Conservation (phyloP, 2,329 filamentous ascomycete genomes). For the Pseudocercospora pini-densiflorae region DNA sequence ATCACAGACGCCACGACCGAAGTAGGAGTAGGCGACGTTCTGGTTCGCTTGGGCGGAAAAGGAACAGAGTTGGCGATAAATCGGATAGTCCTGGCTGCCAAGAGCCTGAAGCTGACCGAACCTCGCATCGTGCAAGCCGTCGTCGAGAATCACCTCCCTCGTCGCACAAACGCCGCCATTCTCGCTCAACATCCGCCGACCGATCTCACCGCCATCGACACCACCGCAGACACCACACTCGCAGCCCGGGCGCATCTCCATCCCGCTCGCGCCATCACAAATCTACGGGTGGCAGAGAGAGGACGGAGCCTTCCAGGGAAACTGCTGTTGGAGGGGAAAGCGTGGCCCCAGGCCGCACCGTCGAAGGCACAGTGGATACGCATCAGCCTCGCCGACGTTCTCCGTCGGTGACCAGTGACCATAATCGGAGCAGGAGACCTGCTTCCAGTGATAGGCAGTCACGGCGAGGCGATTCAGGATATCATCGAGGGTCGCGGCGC, state of each 20-base stretch:
- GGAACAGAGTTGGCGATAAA: slow-evolving; percentile 12
- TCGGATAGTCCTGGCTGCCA: slow-evolving; percentile 20
- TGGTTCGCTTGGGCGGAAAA: slow-evolving; percentile 13
- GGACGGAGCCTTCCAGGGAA: slow-evolving; percentile 41
- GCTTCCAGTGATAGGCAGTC: slow-evolving; percentile 34
- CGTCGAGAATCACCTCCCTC: slow-evolving; percentile 18
- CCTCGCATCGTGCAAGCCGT: slow-evolving; percentile 21
- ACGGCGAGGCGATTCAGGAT: slow-evolving; percentile 26
- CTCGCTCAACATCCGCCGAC: slow-evolving; percentile 29
- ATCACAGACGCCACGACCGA: slow-evolving; percentile 6
- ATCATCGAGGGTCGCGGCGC: slow-evolving; percentile 18
- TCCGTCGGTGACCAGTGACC: slow-evolving; percentile 43
- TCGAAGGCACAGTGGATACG: slow-evolving; percentile 41
- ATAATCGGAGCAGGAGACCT: slow-evolving; percentile 36
- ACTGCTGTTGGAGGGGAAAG: slow-evolving; percentile 28
- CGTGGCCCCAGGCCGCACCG: slow-evolving; percentile 26
- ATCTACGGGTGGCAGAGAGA: slow-evolving; percentile 36
- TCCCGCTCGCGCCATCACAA: slow-evolving; percentile 37
- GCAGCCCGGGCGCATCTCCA: slow-evolving; percentile 29
- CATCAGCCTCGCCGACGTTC: slow-evolving; percentile 45
- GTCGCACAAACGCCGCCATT: slow-evolving; percentile 32
- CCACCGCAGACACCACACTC: slow-evolving; percentile 19
- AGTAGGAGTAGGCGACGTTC: slow-evolving; percentile 20
- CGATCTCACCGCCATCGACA: slow-evolving; percentile 21
- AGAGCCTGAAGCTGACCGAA: slow-evolving; percentile 20